A percentile compares a stretch with the other conserved stretches of the same genome.
phyloP scores from a whole-genome alignment of 768 basidiomycete genomes.

The Serendipita indica region DNA sequence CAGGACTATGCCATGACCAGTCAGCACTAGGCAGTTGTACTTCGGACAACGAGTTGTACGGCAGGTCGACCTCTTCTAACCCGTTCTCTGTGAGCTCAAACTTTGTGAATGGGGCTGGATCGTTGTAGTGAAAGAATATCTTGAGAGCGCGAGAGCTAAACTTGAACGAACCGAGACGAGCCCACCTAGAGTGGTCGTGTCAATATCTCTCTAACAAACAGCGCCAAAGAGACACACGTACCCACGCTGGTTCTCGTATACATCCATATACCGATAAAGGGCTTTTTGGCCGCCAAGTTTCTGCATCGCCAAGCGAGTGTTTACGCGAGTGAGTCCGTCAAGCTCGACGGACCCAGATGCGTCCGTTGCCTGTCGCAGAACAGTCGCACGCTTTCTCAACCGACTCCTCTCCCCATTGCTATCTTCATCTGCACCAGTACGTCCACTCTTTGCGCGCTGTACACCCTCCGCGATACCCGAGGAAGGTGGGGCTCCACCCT shows the following conservation, averaged over 20 bases:
- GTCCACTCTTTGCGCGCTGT: too few relatives aligned
- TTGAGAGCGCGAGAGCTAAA: slow-evolving; percentile 6
- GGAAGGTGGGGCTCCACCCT: too few relatives aligned
- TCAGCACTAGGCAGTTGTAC: slow-evolving; percentile 8
- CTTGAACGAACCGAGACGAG: background rate
- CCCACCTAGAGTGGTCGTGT: background rate
- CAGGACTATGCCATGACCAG: background rate
- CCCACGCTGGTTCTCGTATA: slow-evolving; percentile 6
- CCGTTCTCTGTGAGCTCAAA: background rate
- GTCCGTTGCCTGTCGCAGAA: background rate
- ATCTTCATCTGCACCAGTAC: background rate
- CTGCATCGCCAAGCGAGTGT: background rate
- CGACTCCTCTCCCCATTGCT: background rate
- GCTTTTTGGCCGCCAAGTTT: background rate
- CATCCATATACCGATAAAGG: slow-evolving; percentile 7
- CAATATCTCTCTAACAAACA: background rate
- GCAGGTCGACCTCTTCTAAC: slow-evolving; percentile 6
- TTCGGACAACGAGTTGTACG: background rate
- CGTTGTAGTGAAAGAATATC: slow-evolving; percentile 2
- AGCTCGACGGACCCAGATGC: background rate
- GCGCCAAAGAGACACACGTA: background rate
- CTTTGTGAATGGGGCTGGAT: slow-evolving; percentile 6
- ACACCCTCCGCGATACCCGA: too few relatives aligned
- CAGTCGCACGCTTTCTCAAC: background rate
- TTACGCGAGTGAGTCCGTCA: background rate